Conservation (phyloP, 164 flowering plant species). For the Chimonanthus salicifolius region DNA sequence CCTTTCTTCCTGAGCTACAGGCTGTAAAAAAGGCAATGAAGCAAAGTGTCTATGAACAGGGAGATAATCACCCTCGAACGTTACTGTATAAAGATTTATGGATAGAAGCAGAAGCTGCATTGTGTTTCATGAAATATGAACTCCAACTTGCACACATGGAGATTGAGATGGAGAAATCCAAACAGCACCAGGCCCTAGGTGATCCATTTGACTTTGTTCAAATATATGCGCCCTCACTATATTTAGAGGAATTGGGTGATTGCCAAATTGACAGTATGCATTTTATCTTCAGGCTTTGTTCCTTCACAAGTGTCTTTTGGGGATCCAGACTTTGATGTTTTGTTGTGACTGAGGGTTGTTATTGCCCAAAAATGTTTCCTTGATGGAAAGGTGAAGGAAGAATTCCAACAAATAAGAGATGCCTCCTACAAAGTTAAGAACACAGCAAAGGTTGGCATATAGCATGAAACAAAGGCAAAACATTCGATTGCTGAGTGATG, state of each 20-base stretch:
- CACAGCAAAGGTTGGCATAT: no score
- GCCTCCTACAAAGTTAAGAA: no score
- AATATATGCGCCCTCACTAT: neutral
- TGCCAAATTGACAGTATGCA: neutral
- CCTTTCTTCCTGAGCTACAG: slow-evolving; percentile 29
- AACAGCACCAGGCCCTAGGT: slow-evolving; percentile 7
- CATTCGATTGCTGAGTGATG: no score
- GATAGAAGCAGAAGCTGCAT: slow-evolving; percentile 90
- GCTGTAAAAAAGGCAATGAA: slow-evolving; percentile 47
- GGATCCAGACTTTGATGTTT: no score
- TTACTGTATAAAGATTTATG: slow-evolving; percentile 67
- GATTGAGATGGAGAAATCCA: slow-evolving; percentile 8
- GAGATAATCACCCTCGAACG: slow-evolving; percentile 35
- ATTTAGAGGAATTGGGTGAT: neutral
- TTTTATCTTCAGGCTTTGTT: no score
- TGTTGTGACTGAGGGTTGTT: no score
- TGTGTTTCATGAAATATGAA: slow-evolving; percentile 56
- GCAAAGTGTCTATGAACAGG: slow-evolving; percentile 45
- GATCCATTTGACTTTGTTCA: neutral
- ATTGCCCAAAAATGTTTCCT: no score
- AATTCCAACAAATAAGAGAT: no score
- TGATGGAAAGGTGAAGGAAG: no score
- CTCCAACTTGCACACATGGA: slow-evolving; percentile 41
- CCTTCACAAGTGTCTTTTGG: no score
- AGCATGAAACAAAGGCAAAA: no score